Conservation (phyloP, 148 eudicot species). For the Fagopyrum tataricum region DNA sequence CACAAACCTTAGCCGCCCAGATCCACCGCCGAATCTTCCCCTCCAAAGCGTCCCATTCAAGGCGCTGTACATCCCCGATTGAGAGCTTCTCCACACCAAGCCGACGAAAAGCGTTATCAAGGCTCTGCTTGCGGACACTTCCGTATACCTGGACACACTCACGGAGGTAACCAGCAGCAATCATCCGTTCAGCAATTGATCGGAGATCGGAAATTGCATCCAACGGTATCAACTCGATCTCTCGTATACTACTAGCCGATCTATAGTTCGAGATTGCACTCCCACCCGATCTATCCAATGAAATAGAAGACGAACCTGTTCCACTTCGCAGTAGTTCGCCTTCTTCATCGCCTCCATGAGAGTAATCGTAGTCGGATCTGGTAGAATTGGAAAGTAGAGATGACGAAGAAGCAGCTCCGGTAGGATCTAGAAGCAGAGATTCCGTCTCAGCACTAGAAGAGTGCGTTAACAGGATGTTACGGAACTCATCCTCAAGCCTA, state of each 20-base stretch:
- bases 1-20: constrained; percentile 60
- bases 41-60: constrained; percentile 57
- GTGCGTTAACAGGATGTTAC: constrained; percentile 44
- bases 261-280: constrained; percentile 25
- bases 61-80: constrained; percentile 53
- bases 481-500: constrained; percentile 89
- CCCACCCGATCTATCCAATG: constrained; percentile 13
- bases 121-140: constrained; percentile 48
- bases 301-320: constrained; percentile 7
- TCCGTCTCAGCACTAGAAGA: constrained; percentile 44
- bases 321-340: constrained; percentile 13
- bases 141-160: constrained; percentile 79
- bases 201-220: constrained; percentile 53
- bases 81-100: constrained; percentile 69
- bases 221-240: constrained; percentile 48
- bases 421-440: constrained; percentile 27
- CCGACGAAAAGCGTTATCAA: constrained; percentile 43
- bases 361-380: constrained; percentile 16
- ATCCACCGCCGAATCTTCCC: constrained; percentile 72
- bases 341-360: constrained; percentile 1
- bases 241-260: constrained; percentile 49
- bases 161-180: constrained; percentile 50
- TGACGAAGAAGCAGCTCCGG: constrained; percentile 5
- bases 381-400: constrained; percentile 24
- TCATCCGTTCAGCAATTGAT: constrained; percentile 70